A percentile compares a stretch with the other conserved stretches of the same genome.
These are phyloP conservation scores for Hypoxylon sp. DNA, from an alignment of 2,329 filamentous ascomycete species.

Conservation along the genomic window DNA sequence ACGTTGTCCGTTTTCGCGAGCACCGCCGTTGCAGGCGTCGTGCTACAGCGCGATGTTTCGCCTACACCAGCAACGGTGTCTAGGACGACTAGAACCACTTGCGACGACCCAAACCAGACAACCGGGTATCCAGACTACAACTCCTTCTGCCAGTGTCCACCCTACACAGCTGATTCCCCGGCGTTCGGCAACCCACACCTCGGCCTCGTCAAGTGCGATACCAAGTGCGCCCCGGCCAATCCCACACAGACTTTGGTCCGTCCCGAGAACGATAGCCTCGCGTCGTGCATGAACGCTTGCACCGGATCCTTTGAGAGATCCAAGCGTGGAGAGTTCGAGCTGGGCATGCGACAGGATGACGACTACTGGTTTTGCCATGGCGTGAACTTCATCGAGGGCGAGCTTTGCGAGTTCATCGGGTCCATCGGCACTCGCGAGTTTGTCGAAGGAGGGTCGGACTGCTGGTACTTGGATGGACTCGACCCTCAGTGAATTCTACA, in stretches of 20 bases:
- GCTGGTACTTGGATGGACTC: slow-evolving; percentile 32
- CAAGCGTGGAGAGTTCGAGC: slow-evolving; percentile 30
- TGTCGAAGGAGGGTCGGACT: slow-evolving; percentile 37
- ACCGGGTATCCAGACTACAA: slow-evolving; percentile 46
- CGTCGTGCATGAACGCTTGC: slow-evolving; percentile 44
- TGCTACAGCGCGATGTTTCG: not conserved
- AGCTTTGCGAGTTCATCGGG: slow-evolving; percentile 48
- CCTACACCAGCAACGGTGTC: slow-evolving; percentile 28
- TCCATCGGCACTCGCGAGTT: slow-evolving; percentile 39
- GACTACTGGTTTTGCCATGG: slow-evolving; percentile 49
- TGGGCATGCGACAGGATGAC: slow-evolving; percentile 23
- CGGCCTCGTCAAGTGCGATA: slow-evolving; percentile 45
- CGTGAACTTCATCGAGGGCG: slow-evolving; percentile 45
- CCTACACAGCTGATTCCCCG: slow-evolving; percentile 33
- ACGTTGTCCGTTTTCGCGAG: slow-evolving; percentile 11
- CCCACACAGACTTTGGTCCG: slow-evolving; percentile 36
- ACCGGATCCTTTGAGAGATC: slow-evolving; percentile 45
- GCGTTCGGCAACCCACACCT: slow-evolving; percentile 45
- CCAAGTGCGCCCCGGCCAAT: slow-evolving; percentile 40
- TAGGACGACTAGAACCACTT: slow-evolving; percentile 18
- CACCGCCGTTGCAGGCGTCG: slow-evolving; percentile 13
- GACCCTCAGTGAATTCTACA: slow-evolving; percentile 3
- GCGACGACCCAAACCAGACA: slow-evolving; percentile 32
- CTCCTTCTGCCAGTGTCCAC: slow-evolving; percentile 43
- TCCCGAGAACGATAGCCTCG: slow-evolving; percentile 39